A percentile compares a stretch with the other conserved stretches of the same genome.
Conservation (phyloP, 1,284 basidiomycete genomes). For the Ganoderma resinaceum region DNA sequence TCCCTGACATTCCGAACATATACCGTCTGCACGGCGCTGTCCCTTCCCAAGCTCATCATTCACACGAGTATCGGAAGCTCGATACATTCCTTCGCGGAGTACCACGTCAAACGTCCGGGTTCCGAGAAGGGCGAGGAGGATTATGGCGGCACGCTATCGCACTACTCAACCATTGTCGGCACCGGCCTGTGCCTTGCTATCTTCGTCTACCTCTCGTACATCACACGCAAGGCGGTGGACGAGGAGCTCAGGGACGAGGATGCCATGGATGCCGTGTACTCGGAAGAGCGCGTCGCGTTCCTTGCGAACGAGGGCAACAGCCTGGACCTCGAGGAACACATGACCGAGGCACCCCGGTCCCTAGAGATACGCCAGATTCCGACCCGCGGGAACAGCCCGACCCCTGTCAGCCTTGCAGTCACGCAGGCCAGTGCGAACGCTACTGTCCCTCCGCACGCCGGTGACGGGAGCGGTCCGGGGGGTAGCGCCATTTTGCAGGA, state of each 20-base stretch:
- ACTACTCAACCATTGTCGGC: slow-evolving; percentile 73
- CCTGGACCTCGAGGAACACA: slow-evolving; percentile 40
- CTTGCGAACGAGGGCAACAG: slow-evolving; percentile 47
- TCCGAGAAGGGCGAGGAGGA: slow-evolving; percentile 43
- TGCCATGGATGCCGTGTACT: slow-evolving; percentile 36
- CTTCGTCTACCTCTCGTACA: slow-evolving; percentile 79
- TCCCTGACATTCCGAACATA: slow-evolving; percentile 84
- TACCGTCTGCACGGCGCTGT: slow-evolving; percentile 80
- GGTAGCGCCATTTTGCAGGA: not conserved
- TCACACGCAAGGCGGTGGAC: slow-evolving; percentile 84
- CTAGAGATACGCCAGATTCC: slow-evolving; percentile 26
- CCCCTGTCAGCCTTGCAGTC: slow-evolving; percentile 13
- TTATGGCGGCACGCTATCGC: slow-evolving; percentile 57
- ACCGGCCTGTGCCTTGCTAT: slow-evolving; percentile 78
- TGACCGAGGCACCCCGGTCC: slow-evolving; percentile 45
- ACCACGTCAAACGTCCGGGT: slow-evolving; percentile 49
- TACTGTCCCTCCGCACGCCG: slow-evolving; percentile 4
- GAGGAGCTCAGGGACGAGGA: slow-evolving; percentile 71
- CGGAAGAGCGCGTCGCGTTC: slow-evolving; percentile 48
- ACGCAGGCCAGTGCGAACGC: slow-evolving; percentile 5
- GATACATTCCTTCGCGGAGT: slow-evolving; percentile 83
- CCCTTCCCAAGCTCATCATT: slow-evolving; percentile 86
- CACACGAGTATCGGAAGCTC: slow-evolving; percentile 85
- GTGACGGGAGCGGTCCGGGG: slow-evolving; percentile 1
- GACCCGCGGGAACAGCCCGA: slow-evolving; percentile 18